Percentiles rank a stretch among this genome's conserved stretches.
Conservation (phyloP, 352 stramenopile species). For the Phytophthora parvispora region DNA sequence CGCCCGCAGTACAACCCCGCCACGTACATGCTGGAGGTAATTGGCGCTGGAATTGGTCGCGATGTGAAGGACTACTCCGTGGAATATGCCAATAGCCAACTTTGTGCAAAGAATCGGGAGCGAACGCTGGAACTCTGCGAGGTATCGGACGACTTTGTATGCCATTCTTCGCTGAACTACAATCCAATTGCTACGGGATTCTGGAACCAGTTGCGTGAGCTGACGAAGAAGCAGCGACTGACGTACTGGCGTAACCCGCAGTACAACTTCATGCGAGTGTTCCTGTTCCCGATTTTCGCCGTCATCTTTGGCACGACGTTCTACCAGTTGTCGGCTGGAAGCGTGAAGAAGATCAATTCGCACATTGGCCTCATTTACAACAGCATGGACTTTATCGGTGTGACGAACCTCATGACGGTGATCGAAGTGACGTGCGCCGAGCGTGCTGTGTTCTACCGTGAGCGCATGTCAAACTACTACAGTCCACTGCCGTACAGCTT, state of each 20-base stretch:
- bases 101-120: slow-evolving; percentile 41
- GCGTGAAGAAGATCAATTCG: slow-evolving; percentile 52
- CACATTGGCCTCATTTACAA: slow-evolving; percentile 70
- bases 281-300: slow-evolving; percentile 51
- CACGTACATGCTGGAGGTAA: slow-evolving; percentile 92
- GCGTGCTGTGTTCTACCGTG: slow-evolving; percentile 65
- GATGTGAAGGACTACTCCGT: slow-evolving; percentile 71
- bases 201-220: slow-evolving; percentile 47
- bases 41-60: slow-evolving; percentile 72
- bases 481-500: slow-evolving; percentile 63
- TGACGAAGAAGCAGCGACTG: slow-evolving; percentile 47
- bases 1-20: slow-evolving; percentile 88
- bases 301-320: slow-evolving; percentile 65
- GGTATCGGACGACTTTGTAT: slow-evolving; percentile 34
- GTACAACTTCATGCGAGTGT: slow-evolving; percentile 62
- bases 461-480: slow-evolving; percentile 79
- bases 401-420: slow-evolving; percentile 66
- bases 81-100: slow-evolving; percentile 54
- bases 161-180: slow-evolving; percentile 60
- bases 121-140: slow-evolving; percentile 24
- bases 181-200: slow-evolving; percentile 48
- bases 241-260: slow-evolving; percentile 65
- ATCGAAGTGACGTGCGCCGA: slow-evolving; percentile 59
- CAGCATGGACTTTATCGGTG: slow-evolving; percentile 70
- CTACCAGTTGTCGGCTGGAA: slow-evolving; percentile 42